Base-by-base conservation (phyloP, 768 basidiomycete species). In the Russula vinacea region DNA sequence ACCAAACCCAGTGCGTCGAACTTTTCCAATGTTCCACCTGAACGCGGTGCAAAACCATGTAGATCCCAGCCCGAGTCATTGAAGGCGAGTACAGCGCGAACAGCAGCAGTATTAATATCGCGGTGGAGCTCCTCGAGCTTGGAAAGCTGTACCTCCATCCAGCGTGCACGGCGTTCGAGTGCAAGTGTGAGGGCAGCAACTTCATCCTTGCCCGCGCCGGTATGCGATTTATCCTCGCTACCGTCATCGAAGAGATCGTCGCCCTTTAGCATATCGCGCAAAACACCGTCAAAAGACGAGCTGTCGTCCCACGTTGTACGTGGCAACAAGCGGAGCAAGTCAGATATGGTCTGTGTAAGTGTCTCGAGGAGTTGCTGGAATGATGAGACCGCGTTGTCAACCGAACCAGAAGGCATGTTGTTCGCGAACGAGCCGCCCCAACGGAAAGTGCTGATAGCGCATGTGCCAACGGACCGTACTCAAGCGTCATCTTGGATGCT, bases 141-240 rank as follows among this genome's bases (percentile, higher is more conserved):
- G 0, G 89, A 90, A 19, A 94, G 75, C 73, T 93, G 92, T 24
- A 92, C 89, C 74, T 94, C 91, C 89, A 94, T 93, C 90, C 92
- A 94, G 49, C 90, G 81, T 17, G 92, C 92, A n/a, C 92, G 88
- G 65, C 89, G 86, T 72, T 92, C 91, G 51, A 94, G 81, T 9
- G 90, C 91, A 55, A 88, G 77, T 2, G 91, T 94, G 64, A 94
- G 77, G 19, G 88, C 88, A 2, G 88, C 89, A 8, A 94, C 91
- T 71, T 94, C 92, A 70, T 92, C 90, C 66, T 92, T 69, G 45
- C 68, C 90, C 69, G 84, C 87, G 26, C 80, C 83, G 22, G 80
- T 5, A 76, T 32, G 79, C 77, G 60, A 84, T 84, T 80, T 82
- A 29, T 80, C 79, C 56, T 87, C 87, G 49, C 88, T 87, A 5